A percentile compares a stretch with the other conserved stretches of the same genome.
These are phyloP conservation scores for Solanum hybrid DNA, from an alignment of 305 asterid genomes.

Conservation along the genomic window DNA sequence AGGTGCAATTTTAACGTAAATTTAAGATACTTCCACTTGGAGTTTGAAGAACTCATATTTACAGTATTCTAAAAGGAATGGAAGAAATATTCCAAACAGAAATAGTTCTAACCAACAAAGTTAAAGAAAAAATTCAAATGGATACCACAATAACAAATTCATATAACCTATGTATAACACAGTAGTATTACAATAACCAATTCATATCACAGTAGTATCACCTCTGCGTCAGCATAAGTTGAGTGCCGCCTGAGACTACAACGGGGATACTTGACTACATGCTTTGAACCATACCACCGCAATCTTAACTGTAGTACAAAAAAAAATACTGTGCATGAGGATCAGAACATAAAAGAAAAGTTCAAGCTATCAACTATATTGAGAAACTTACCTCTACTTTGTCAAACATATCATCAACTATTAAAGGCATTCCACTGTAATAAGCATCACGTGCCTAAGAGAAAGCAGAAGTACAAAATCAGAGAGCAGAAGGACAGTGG, in stretches of 20 bases:
- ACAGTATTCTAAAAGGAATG: not conserved
- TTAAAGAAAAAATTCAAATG: not conserved
- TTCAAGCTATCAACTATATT: not conserved
- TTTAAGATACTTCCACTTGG: not conserved
- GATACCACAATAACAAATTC: not conserved
- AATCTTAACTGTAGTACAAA: constrained; percentile 52
- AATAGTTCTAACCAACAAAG: not conserved
- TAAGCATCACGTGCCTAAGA: constrained; percentile 78
- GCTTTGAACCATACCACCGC: constrained; percentile 78
- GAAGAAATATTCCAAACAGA: not conserved
- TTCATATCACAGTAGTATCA: constrained; percentile 27
- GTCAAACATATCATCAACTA: constrained; percentile 93
- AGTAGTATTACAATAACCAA: not conserved
- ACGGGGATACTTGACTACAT: constrained; percentile 86
- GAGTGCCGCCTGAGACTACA: constrained; percentile 86
- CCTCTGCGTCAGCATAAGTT: constrained; percentile 97
- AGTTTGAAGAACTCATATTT: not conserved
- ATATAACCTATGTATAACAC: not conserved
- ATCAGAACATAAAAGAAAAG: constrained; percentile 3
- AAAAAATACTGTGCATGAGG: not conserved
- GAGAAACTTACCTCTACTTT: constrained; percentile 63
- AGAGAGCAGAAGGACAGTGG: constrained; percentile 2
- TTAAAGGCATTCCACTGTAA: constrained; percentile 76
- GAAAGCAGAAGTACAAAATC: not conserved
- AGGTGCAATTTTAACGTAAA: not conserved